phyloP scores from a whole-genome alignment of 169 alveolate species.

The Plasmodium reichenowi region DNA sequence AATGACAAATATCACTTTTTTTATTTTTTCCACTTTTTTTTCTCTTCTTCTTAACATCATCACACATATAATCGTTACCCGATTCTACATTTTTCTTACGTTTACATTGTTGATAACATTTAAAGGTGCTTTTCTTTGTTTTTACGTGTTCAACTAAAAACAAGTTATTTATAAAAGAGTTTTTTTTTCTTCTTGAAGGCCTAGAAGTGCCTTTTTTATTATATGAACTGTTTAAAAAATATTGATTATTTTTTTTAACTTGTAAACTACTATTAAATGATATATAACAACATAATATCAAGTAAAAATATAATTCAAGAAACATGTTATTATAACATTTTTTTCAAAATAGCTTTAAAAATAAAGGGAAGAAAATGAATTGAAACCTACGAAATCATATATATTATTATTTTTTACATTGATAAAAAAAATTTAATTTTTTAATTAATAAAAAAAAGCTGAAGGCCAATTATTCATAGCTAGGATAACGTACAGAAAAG shows the following conservation, averaged over 20 bases:
- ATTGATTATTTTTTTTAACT: slow-evolving; percentile 18
- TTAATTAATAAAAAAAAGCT: no score
- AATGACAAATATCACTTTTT: no score
- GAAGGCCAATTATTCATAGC: no score
- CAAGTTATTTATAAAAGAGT: neutral
- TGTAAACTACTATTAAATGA: slow-evolving; percentile 27
- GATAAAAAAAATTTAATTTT: no score
- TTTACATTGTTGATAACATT: no score
- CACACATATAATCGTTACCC: no score
- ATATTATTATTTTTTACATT: no score
- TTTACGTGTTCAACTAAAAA: neutral
- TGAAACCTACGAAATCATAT: neutral
- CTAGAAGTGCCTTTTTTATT: neutral
- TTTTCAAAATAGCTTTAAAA: neutral
- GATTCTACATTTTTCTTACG: no score
- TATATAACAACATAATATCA: slow-evolving; percentile 24
- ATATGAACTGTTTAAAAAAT: slow-evolving; percentile 30
- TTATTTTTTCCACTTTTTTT: no score
- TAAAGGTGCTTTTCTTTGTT: no score
- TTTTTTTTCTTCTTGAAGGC: neutral
- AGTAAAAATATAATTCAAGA: slow-evolving; percentile 20
- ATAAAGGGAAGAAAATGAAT: neutral
- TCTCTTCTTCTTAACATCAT: no score
- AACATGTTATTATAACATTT: slow-evolving; percentile 31
- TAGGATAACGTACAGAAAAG: no score